Evolutionary conservation across 495 filamentous ascomycete species (phyloP), one percentile per base, ranked within the genome.

Genomic region (Terfezia boudieri): DNA sequence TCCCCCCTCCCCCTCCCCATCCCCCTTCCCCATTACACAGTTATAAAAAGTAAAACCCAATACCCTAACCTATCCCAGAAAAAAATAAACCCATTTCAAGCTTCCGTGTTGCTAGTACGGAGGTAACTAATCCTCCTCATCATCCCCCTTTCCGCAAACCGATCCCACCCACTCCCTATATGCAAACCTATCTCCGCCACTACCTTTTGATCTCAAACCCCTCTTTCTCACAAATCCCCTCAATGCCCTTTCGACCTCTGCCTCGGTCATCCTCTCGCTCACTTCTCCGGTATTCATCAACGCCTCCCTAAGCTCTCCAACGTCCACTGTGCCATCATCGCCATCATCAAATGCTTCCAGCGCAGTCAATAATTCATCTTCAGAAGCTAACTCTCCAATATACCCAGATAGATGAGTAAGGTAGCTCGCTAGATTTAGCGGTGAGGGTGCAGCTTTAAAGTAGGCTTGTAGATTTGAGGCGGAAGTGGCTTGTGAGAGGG

Each of bases 261-360:
- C 65, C 51, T 82, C 79, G 1, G 77, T 83, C 65, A 94, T 67
- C 5, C 73, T 65, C 48, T 65, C 71, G 50, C 66, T 64, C 59
- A 82, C 82, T 37, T 46, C 41, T 80, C 88, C 76, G 8, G 87
- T 93, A 59, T 88, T 74, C 50, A 94, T 62, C 50, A 98, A 65
- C 3, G 89, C 85, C 59, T 89, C 83, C 37, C 82, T 75, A 50
- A 98, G 69, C 66, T 94, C 89, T 1, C 67, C 73, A 16, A 90
- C 71, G 61, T 95, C 86, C 36, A 96, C 77, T 65, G 94, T 86
- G 8, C 92, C 90, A 61, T 83, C 86, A 66, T 98, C 90, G 59
- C 92, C 85, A 58, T 92, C 84, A 61, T 98, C 90, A 59, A 98
- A 98, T 0, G 92, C 92, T 9, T 83, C 82, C 58, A 98, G 85